Evolutionary conservation across 2,329 filamentous ascomycete species (phyloP).

Genomic region (Sordariomycetes sp.): DNA sequence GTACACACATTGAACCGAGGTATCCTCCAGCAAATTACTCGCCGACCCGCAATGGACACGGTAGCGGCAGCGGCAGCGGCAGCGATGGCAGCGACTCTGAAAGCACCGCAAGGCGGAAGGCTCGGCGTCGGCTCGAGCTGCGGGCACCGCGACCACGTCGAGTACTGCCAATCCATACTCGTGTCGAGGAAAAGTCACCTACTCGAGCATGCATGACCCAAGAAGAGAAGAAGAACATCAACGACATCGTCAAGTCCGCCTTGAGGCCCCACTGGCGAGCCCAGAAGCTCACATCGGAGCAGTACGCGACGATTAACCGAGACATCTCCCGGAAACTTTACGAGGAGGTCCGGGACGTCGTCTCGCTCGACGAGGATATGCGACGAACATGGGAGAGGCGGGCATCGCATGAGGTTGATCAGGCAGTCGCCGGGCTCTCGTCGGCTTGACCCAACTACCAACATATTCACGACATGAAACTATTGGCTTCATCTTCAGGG

Average conservation of each 20-base stretch:
- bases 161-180: conserved; percentile 27
- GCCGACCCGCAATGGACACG: conserved; percentile 34
- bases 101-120: conserved; percentile 14
- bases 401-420: conserved; percentile 69
- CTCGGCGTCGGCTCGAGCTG: conserved; percentile 33
- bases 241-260: conserved; percentile 75
- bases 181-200: conserved; percentile 60
- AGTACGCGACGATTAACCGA: conserved; percentile 89
- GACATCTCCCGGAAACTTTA: conserved; percentile 85
- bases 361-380: conserved; percentile 54
- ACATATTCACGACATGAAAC: not conserved
- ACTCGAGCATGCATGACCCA: conserved; percentile 58
- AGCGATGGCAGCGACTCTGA: conserved; percentile 39
- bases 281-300: conserved; percentile 72
- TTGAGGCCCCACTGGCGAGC: conserved; percentile 77
- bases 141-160: conserved; percentile 43
- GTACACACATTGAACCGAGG: conserved; percentile 62
- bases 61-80: conserved; percentile 7
- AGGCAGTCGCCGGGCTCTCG: conserved; percentile 54
- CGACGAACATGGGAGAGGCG: conserved; percentile 66
- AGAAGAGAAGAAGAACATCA: conserved; percentile 80
- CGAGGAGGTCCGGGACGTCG: conserved; percentile 49
- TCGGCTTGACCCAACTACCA: conserved; percentile 26
- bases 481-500: not conserved
- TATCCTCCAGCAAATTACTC: conserved; percentile 71